Evolutionary conservation across 345 rosid genomes (phyloP).

Genomic region (Ailanthus altissimus): DNA sequence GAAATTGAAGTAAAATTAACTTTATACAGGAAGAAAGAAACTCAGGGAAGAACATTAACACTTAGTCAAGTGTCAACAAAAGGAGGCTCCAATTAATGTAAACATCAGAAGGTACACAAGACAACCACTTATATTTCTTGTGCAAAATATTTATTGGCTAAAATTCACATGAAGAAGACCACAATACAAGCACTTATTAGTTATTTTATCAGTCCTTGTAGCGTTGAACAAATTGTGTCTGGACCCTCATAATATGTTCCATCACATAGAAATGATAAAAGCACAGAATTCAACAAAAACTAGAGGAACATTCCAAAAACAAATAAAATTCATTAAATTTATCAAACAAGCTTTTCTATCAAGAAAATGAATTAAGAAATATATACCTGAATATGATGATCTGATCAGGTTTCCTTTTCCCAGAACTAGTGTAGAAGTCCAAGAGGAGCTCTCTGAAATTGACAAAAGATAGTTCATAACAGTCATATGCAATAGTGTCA

Average conservation of each 20-base stretch:
- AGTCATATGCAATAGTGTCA: background rate
- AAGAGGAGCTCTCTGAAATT: conserved; percentile 66
- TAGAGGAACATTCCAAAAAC: background rate
- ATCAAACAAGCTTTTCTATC: background rate
- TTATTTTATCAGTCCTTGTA: background rate
- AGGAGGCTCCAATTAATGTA: background rate
- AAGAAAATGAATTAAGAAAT: background rate
- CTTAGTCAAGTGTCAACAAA: background rate
- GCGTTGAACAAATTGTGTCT: background rate
- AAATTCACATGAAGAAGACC: too few relatives aligned
- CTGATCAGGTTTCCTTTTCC: conserved; percentile 83
- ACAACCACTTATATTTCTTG: too few relatives aligned
- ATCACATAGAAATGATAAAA: background rate
- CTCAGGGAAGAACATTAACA: background rate
- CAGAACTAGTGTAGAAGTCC: conserved; percentile 79
- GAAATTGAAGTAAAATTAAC: background rate
- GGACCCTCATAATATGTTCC: background rate
- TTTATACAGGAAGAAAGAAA: background rate
- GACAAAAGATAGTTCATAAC: background rate
- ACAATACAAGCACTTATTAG: too few relatives aligned
- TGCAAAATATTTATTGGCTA: too few relatives aligned
- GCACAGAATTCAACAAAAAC: background rate
- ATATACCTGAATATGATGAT: conserved; percentile 81
- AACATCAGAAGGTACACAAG: too few relatives aligned
- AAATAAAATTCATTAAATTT: background rate